Evolutionary conservation across 2,329 filamentous ascomycete species (phyloP), one percentile per base, ranked within the genome.

Genomic region (Colletotrichum tamarilloi): DNA sequence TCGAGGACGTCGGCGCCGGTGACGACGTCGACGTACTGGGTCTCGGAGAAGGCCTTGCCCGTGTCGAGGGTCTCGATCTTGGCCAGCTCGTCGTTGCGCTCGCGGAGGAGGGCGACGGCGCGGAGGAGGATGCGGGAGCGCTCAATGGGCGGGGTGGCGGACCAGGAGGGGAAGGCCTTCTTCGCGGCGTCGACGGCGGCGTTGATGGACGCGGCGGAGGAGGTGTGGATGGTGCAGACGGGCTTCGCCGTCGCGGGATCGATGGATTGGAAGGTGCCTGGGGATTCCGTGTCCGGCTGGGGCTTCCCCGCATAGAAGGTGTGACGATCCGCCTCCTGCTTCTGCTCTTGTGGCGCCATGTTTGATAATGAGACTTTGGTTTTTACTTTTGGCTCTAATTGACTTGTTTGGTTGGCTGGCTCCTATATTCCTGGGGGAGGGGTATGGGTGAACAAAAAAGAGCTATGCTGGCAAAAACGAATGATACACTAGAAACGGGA

Each of bases 1-100:
- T 97, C 94, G 73, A 97, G 87, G 35, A 95, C 94, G 81, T 97
- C 95, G 28, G 93, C 93, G 60, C 95, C 94, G 0, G 94, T 97
- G 55, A 92, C 89, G 26, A 97, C 87, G 80, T 98, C 95, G 32
- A 97, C 94, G 0, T 92, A 91, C 66, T 92, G 94, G 3, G 95
- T 97, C 83, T 97, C 95, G 4, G 92, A 93, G 82, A 89, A 96
- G 8, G 95, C 91, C 82, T 97, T 97, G 80, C 95, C 95, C 0
- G 95, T 97, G 82, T 97, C 95, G 78, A 92, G 87, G 2, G 94
- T 97, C 84, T 97, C 95, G 68, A 94, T 86, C 69, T 88, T 88
- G 63, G 95, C 95, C 55, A 97, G 92, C 69, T 92, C 91, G 79
- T 97, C 93, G 82, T 97, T 97, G 75, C 92, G 90, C 75, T 90